Conservation (phyloP, 163 green algal species). For the Trebouxiophyceae sp. region DNA sequence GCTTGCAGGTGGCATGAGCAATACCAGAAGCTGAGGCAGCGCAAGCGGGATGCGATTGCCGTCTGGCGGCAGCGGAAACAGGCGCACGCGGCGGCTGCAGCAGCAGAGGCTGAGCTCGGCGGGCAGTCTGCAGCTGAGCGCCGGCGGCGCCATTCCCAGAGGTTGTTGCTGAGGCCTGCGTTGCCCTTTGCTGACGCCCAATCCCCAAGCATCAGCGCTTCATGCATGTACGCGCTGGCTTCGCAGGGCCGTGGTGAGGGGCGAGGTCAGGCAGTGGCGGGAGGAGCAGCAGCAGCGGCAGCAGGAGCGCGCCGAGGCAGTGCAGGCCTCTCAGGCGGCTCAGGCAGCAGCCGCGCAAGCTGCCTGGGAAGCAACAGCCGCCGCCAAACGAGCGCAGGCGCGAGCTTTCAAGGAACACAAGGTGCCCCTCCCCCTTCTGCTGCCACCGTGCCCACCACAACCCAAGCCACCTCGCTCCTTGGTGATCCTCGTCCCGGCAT, state of each 20-base stretch:
- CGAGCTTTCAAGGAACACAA: neutral
- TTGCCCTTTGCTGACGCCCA: too few relatives aligned
- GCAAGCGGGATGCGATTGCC: conserved; percentile 22
- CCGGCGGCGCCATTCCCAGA: too few relatives aligned
- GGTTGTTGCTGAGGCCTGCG: too few relatives aligned
- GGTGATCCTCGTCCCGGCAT: neutral
- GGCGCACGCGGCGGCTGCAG: neutral
- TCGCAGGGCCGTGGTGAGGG: too few relatives aligned
- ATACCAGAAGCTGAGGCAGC: conserved; percentile 16
- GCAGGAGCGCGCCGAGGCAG: conserved; percentile 1
- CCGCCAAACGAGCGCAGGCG: neutral
- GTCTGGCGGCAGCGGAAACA: conserved; percentile 16
- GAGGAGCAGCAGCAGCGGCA: conserved; percentile 1
- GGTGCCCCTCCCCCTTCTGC: neutral
- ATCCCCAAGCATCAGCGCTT: too few relatives aligned
- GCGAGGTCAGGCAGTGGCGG: too few relatives aligned
- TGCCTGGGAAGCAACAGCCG: neutral
- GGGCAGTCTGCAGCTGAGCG: conserved; percentile 1
- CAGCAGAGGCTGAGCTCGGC: neutral
- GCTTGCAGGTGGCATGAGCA: conserved; percentile 25
- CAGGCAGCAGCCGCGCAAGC: neutral
- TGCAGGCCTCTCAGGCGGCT: conserved; percentile 5
- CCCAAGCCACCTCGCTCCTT: neutral
- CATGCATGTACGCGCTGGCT: too few relatives aligned
- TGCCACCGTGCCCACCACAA: neutral